phyloP scores from a whole-genome alignment of 768 basidiomycete genomes.

The Suillus brevipes region DNA sequence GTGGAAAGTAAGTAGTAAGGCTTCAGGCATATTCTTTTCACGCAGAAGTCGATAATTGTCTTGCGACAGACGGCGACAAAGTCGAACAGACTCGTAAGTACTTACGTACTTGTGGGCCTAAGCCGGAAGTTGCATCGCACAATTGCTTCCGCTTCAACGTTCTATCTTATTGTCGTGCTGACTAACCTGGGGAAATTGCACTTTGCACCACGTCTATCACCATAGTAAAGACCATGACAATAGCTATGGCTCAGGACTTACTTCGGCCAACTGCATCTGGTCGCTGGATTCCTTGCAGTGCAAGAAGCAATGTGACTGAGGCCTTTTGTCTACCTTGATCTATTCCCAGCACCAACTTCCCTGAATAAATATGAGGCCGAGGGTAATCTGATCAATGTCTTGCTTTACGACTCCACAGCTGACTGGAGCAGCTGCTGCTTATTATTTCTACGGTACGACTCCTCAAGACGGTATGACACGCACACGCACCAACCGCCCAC shows the following conservation, averaged over 20 bases:
- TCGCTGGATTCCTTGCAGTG: not conserved
- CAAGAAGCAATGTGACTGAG: not conserved
- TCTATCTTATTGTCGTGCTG: not conserved
- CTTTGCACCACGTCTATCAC: constrained; percentile 4
- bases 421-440: constrained; percentile 8
- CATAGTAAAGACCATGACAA: constrained; percentile 9
- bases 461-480: constrained; percentile 4
- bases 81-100: not conserved
- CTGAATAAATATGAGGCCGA: constrained; percentile 5
- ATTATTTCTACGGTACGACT: not conserved
- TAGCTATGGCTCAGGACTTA: not conserved
- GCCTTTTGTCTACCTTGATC: constrained; percentile 8
- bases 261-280: not conserved
- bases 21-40: not conserved
- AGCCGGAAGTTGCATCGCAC: not conserved
- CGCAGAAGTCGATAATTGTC: not conserved
- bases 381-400: constrained; percentile 1
- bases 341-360: constrained; percentile 5
- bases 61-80: not conserved
- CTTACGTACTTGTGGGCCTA: not conserved
- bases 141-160: not conserved
- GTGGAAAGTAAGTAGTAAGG: not conserved
- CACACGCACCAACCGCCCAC: not conserved
- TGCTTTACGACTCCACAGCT: constrained; percentile 5
- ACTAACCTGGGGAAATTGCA: not conserved